Evolutionary conservation across 1,139 yeast genomes (phyloP).

Genomic region (Candida sojae): DNA sequence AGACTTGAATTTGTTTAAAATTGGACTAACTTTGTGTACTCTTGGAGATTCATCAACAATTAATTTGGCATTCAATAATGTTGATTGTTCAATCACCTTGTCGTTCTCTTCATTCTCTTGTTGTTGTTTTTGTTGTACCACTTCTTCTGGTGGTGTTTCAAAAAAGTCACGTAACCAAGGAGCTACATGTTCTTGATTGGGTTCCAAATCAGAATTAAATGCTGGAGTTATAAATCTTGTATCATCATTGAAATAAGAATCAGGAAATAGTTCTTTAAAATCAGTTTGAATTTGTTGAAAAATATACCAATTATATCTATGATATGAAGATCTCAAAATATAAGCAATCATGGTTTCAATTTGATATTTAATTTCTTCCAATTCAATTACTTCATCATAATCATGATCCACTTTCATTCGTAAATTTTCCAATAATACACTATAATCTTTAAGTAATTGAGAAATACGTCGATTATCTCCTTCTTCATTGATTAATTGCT

Average conservation of each 20-base stretch:
- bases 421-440: constrained; percentile 1
- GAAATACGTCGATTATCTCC: neutral
- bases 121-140: constrained; percentile 3
- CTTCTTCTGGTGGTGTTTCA: neutral
- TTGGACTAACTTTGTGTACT: neutral
- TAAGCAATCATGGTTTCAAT: constrained; percentile 3
- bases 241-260: constrained; percentile 1
- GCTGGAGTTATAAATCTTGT: constrained; percentile 6
- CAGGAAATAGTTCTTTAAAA: constrained; percentile 5
- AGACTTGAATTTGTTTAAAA: neutral
- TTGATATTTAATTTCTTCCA: neutral
- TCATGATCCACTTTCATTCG: neutral
- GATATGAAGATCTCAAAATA: neutral
- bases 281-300: constrained; percentile 7
- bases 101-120: neutral
- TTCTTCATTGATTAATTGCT: neutral
- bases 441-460: constrained; percentile 2
- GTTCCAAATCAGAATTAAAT: neutral
- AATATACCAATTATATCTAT: constrained; percentile 3
- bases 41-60: neutral
- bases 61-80: neutral
- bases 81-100: neutral
- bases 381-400: neutral
- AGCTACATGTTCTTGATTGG: neutral
- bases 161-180: constrained; percentile 3